These are phyloP conservation scores for Torulaspora pretoriensis DNA, from an alignment of 1,139 yeast genomes.

Conservation along the genomic window DNA sequence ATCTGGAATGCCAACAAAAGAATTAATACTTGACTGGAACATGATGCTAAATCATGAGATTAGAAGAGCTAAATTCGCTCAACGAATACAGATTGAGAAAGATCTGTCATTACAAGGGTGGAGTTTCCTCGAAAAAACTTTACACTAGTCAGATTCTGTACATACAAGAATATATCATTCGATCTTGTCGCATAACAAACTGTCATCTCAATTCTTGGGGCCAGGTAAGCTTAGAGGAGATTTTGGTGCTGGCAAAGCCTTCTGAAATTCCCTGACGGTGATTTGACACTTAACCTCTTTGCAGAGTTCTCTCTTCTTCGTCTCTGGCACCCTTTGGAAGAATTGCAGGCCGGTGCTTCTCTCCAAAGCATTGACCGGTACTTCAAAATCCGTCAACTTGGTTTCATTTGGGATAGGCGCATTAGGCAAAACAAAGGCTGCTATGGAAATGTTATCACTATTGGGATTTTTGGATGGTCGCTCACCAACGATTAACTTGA, in stretches of 20 bases:
- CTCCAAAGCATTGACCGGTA: constrained; percentile 87
- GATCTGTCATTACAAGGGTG: constrained; percentile 11
- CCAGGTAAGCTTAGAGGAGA: constrained; percentile 38
- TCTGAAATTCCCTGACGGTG: constrained; percentile 75
- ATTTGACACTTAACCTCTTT: constrained; percentile 74
- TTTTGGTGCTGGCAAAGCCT: constrained; percentile 40
- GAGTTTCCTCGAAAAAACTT: constrained; percentile 10
- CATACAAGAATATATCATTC: background rate
- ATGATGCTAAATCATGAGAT: constrained; percentile 21
- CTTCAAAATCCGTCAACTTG: constrained; percentile 72
- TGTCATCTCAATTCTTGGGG: constrained; percentile 27
- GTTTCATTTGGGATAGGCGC: constrained; percentile 63
- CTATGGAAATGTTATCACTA: constrained; percentile 60
- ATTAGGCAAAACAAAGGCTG: constrained; percentile 91
- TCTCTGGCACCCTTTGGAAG: constrained; percentile 60
- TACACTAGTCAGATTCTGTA: constrained; percentile 4
- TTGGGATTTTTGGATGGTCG: constrained; percentile 40
- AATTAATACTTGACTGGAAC: constrained; percentile 26
- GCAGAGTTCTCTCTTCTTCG: constrained; percentile 65
- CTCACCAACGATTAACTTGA: constrained; percentile 86
- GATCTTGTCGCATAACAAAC: background rate
- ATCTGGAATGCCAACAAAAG: constrained; percentile 23
- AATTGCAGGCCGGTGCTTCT: constrained; percentile 81
- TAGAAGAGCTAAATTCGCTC: constrained; percentile 14
- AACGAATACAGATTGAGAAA: constrained; percentile 9